Evolutionary conservation across 495 filamentous ascomycete genomes (phyloP), one percentile per base, ranked within the genome.

Genomic region (Aspergillus wentii): DNA sequence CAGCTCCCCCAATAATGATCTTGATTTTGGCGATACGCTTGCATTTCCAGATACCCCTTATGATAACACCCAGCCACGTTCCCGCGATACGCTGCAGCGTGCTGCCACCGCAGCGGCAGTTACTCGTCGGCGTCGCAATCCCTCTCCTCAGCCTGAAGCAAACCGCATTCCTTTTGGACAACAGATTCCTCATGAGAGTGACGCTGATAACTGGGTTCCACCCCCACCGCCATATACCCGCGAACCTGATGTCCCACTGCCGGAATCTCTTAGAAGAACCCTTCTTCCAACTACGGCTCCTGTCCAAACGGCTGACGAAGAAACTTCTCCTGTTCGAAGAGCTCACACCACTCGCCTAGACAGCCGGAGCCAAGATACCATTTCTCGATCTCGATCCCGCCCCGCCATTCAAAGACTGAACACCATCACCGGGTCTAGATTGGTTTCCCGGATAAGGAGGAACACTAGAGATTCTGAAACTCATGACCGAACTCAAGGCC

Each of bases 151-250:
- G 8, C 46, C 51, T 9, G 47, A 53, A 22, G 33, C 40, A 2
- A 52, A 30, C 17, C 56, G 33, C 28, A 47, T 56, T 40, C 48
- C 58, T 30, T n/a, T n/a, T n/a, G n/a, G n/a, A n/a, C n/a, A n/a
- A n/a, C 52, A 61, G 19, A 74, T 85, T 41, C 88, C 88, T 8
- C 85, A 94, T 59, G 87, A 94, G 57, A 89, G 84, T 42, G 86
- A 94, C 52, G 87, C 87, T 3, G 89, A 95, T 46, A 86, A 90
- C 43, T 95, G 89, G 89, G 86, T 90, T 5, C 85, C 89, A 16
- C 89, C 89, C 0, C 89, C 89, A n/a, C 89, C 89, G 9, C 86
- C 88, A 6, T 95, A 95, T 49, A 76, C 79, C 14, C 78, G 75
- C 10, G 79, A 88, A 10, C 68, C 84, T 20, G 81, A 86, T 5